These are phyloP conservation scores for Astraeus odoratus DNA, from an alignment of 768 basidiomycete species.

Conservation along the genomic window DNA sequence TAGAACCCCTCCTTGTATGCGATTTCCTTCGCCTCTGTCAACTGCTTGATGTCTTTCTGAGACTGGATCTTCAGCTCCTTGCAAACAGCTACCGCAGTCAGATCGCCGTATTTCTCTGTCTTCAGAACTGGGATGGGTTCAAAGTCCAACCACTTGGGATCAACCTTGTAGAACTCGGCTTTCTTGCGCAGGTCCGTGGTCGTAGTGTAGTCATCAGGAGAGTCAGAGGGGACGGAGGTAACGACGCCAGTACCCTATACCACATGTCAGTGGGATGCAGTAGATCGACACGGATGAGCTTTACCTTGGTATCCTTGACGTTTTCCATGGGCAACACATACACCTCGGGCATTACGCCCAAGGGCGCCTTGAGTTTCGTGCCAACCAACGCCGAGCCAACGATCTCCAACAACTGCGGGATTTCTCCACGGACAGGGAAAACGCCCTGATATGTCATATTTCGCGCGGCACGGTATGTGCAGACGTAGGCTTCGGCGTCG, in stretches of 20 bases:
- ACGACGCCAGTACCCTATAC: slow-evolving; percentile 93
- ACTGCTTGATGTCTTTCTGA: slow-evolving; percentile 87
- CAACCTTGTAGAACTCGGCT: slow-evolving; percentile 92
- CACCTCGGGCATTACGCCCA: slow-evolving; percentile 74
- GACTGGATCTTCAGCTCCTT: slow-evolving; percentile 91
- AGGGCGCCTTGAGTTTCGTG: slow-evolving; percentile 84
- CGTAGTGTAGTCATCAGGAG: slow-evolving; percentile 93
- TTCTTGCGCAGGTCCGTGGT: slow-evolving; percentile 92
- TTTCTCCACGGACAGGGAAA: slow-evolving; percentile 62
- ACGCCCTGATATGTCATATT: slow-evolving; percentile 97
- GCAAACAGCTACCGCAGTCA: slow-evolving; percentile 78
- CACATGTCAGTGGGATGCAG: slow-evolving; percentile 3
- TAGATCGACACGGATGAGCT: not conserved
- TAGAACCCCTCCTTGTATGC: slow-evolving; percentile 99
- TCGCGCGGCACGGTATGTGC: slow-evolving; percentile 85
- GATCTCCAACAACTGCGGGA: slow-evolving; percentile 69
- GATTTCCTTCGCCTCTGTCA: slow-evolving; percentile 94
- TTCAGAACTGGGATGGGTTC: slow-evolving; percentile 84
- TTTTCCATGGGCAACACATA: slow-evolving; percentile 99
- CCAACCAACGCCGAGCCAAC: slow-evolving; percentile 78
- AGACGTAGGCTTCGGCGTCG: slow-evolving; percentile 81
- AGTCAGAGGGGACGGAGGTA: slow-evolving; percentile 96
- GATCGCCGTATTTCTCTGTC: slow-evolving; percentile 89
- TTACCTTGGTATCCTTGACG: slow-evolving; percentile 86
- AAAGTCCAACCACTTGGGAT: slow-evolving; percentile 77